Base-by-base conservation (phyloP, 139 green algal genomes). In the Coccomyxa sp. region DNA sequence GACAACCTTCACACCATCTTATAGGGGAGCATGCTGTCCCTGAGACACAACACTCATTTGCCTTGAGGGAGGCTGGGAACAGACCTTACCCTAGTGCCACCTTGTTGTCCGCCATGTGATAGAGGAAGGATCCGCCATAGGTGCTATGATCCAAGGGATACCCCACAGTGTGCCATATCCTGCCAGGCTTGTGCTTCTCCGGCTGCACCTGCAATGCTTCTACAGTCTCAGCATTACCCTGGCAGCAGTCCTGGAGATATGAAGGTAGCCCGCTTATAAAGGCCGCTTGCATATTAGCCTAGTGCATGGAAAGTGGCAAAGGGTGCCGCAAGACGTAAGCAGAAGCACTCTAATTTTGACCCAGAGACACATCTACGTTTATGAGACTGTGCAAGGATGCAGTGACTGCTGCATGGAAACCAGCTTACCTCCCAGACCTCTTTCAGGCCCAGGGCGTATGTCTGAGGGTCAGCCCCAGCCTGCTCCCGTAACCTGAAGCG, bases 371-470 rank as follows among this genome's bases (percentile, higher is more conserved):
- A n/a, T n/a, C n/a, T n/a, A n/a, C n/a, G n/a, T n/a, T n/a, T n/a
- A n/a, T n/a, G n/a, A n/a, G n/a, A n/a, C n/a, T n/a, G n/a, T n/a
- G n/a, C n/a, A n/a, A n/a, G n/a, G n/a, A n/a, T n/a, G n/a, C n/a
- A n/a, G n/a, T n/a, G n/a, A n/a, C n/a, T n/a, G n/a, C n/a, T n/a
- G n/a, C n/a, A n/a, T n/a, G n/a, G n/a, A n/a, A n/a, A n/a, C 50
- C 50, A 33, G 34, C 55, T 64, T n/a, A 95, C 87, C 80, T 90
- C 74, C 90, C 93, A 93, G 71, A 98, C 94, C 86, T 98, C 95
- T 84, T 98, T 98, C 14, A 98, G 82, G 5, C 95, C 95, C 39
- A 98, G 88, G 0, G 84, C 95, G 80, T 98, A 98, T 12, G 92
- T 97, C 80, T 96, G 92, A 8, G 86, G 89, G 41, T 92, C 83